Evolutionary conservation across 805 yeast genomes (phyloP).

Genomic region (Zygosaccharomyces rouxii): DNA sequence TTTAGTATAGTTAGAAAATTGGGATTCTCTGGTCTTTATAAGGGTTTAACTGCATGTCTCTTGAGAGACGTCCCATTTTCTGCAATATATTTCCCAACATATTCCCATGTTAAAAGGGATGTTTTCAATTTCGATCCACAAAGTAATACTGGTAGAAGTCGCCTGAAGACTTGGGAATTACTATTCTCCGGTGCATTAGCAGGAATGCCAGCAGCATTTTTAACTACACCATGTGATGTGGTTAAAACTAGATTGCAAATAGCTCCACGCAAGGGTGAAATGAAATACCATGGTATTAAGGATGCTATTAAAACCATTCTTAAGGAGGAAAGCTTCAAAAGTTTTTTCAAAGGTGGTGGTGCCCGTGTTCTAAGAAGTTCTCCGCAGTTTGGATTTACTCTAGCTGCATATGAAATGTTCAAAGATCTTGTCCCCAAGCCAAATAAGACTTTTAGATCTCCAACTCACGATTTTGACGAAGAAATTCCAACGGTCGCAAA

Average conservation of each 20-base stretch:
- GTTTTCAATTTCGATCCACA: constrained; percentile 78
- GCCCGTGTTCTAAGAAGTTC: constrained; percentile 94
- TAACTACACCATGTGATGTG: constrained; percentile 96
- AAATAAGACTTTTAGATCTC: constrained; percentile 22
- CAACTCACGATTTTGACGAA: constrained; percentile 11
- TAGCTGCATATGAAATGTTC: constrained; percentile 93
- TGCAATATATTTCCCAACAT: constrained; percentile 95
- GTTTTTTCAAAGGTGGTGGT: constrained; percentile 93
- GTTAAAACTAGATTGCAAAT: constrained; percentile 92
- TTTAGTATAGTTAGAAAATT: constrained; percentile 67
- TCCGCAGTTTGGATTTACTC: constrained; percentile 95
- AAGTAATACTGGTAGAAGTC: constrained; percentile 51
- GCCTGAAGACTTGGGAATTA: constrained; percentile 77
- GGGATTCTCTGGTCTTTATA: constrained; percentile 82
- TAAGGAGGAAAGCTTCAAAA: constrained; percentile 76
- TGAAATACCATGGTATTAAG: constrained; percentile 66
- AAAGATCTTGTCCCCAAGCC: constrained; percentile 72
- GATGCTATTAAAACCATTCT: constrained; percentile 74
- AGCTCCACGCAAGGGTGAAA: constrained; percentile 71
- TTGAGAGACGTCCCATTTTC: constrained; percentile 94
- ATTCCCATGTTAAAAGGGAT: constrained; percentile 84
- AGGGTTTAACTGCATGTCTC: constrained; percentile 87
- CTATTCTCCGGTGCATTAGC: constrained; percentile 88
- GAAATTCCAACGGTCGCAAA: constrained; percentile 26
- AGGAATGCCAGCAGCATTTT: constrained; percentile 95